Conservation (phyloP, 1,284 basidiomycete genomes). For the Phellopilus nigrolimitatus region DNA sequence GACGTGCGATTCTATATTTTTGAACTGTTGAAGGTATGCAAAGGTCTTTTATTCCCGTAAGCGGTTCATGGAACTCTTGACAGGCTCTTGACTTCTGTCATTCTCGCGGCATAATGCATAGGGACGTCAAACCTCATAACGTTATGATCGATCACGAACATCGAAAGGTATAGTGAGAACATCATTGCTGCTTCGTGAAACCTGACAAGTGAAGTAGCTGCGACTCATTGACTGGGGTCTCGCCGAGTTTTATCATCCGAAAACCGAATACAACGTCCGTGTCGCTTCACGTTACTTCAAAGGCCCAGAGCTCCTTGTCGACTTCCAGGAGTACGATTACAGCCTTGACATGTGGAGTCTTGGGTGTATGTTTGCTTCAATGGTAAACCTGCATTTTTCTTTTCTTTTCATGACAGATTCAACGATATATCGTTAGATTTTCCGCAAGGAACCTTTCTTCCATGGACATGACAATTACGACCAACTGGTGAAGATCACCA, state of each 20-base stretch:
- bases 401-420: background rate
- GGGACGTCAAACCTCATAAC: slow-evolving; percentile 89
- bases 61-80: no score
- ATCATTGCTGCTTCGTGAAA: background rate
- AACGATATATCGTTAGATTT: slow-evolving; percentile 45
- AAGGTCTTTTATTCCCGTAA: slow-evolving; percentile 7
- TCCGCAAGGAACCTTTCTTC: slow-evolving; percentile 88
- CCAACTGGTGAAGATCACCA: slow-evolving; percentile 83
- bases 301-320: slow-evolving; percentile 82
- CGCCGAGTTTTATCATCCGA: slow-evolving; percentile 89
- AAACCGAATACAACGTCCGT: slow-evolving; percentile 82
- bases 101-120: slow-evolving; percentile 86
- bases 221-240: slow-evolving; percentile 90
- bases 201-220: slow-evolving; percentile 40
- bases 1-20: slow-evolving; percentile 85
- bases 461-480: slow-evolving; percentile 88
- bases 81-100: slow-evolving; percentile 87
- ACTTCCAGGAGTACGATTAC: slow-evolving; percentile 85
- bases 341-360: slow-evolving; percentile 85
- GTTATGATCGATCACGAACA: slow-evolving; percentile 87
- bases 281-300: slow-evolving; percentile 92
- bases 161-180: slow-evolving; percentile 50
- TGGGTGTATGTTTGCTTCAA: slow-evolving; percentile 85
- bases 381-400: slow-evolving; percentile 46
- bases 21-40: slow-evolving; percentile 70